Conservation (phyloP, 2,329 filamentous ascomycete species). For the Fusarium guadeloupense region DNA sequence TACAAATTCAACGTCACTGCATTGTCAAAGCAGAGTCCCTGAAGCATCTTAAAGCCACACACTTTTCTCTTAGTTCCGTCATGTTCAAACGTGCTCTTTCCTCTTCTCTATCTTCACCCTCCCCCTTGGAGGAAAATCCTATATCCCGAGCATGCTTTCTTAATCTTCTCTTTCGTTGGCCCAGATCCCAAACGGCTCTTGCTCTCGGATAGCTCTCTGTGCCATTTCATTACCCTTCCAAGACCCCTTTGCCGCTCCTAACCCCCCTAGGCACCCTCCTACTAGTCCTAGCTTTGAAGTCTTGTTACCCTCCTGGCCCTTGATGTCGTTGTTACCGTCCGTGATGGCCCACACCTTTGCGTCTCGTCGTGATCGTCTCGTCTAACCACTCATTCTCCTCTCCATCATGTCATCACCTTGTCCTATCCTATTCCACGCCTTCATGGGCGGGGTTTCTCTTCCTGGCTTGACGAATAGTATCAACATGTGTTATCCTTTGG, state of each 20-base stretch:
- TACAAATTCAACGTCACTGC: slow-evolving; percentile 40
- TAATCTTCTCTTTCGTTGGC: slow-evolving; percentile 40
- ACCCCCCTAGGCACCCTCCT: slow-evolving; percentile 39
- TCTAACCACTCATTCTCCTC: slow-evolving; percentile 42
- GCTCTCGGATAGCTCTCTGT: slow-evolving; percentile 30
- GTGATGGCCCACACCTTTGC: slow-evolving; percentile 48
- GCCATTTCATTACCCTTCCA: slow-evolving; percentile 26
- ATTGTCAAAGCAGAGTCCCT: slow-evolving; percentile 30
- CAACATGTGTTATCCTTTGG: slow-evolving; percentile 54
- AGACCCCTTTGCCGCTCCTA: slow-evolving; percentile 43
- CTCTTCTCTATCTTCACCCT: slow-evolving; percentile 44
- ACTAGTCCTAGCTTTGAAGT: slow-evolving; percentile 44
- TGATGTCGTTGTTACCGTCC: slow-evolving; percentile 41
- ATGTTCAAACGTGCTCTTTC: slow-evolving; percentile 26
- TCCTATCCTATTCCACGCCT: slow-evolving; percentile 43
- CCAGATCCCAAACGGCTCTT: slow-evolving; percentile 30
- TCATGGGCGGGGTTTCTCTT: slow-evolving; percentile 54
- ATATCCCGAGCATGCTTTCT: slow-evolving; percentile 30
- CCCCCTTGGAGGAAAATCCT: slow-evolving; percentile 36
- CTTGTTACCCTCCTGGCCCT: slow-evolving; percentile 27
- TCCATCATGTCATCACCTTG: slow-evolving; percentile 48
- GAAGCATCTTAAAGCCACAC: slow-evolving; percentile 40
- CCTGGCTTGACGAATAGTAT: slow-evolving; percentile 55
- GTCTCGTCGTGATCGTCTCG: slow-evolving; percentile 48
- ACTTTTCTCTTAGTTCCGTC: slow-evolving; percentile 25